Percentiles rank a stretch among this genome's conserved stretches.
Conservation (phyloP, 2,329 filamentous ascomycete species). For the Phialemoniopsis sp. region DNA sequence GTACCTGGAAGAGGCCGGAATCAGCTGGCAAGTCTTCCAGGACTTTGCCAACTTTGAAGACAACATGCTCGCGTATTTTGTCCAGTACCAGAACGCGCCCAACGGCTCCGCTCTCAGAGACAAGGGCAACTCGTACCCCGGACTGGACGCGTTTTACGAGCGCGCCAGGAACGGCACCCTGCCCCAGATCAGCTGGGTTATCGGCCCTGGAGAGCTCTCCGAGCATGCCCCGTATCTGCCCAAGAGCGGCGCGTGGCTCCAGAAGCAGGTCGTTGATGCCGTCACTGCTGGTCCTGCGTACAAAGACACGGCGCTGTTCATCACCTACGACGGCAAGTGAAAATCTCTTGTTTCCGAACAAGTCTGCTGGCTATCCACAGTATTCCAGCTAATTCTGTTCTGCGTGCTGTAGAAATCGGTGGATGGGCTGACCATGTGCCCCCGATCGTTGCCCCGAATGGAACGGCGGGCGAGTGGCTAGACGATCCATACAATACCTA, state of each 20-base stretch:
- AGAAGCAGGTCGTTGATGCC: constrained; percentile 46
- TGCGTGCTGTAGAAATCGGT: background rate
- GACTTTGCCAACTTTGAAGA: constrained; percentile 40
- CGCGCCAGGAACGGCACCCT: constrained; percentile 38
- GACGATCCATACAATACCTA: constrained; percentile 30
- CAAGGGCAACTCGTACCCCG: constrained; percentile 32
- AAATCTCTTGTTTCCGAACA: too few species aligned
- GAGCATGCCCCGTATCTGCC: constrained; percentile 50
- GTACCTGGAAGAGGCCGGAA: constrained; percentile 31
- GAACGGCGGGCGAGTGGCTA: constrained; percentile 40
- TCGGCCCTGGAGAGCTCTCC: constrained; percentile 43
- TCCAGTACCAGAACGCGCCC: constrained; percentile 36
- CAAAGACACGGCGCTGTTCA: constrained; percentile 39
- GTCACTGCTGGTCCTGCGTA: constrained; percentile 44
- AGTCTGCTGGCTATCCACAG: too few species aligned
- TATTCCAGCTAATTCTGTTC: too few species aligned
- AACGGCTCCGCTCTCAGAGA: constrained; percentile 26
- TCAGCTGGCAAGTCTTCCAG: constrained; percentile 41
- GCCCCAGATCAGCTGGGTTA: constrained; percentile 39
- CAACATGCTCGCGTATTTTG: constrained; percentile 41
- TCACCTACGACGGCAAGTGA: constrained; percentile 38
- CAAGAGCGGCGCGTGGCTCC: constrained; percentile 49
- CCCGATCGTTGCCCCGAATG: constrained; percentile 36
- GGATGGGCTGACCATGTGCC: constrained; percentile 32
- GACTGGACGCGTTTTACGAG: constrained; percentile 39